Conservation (phyloP, 2,329 filamentous ascomycete genomes). For the Xylariaceae sp. region DNA sequence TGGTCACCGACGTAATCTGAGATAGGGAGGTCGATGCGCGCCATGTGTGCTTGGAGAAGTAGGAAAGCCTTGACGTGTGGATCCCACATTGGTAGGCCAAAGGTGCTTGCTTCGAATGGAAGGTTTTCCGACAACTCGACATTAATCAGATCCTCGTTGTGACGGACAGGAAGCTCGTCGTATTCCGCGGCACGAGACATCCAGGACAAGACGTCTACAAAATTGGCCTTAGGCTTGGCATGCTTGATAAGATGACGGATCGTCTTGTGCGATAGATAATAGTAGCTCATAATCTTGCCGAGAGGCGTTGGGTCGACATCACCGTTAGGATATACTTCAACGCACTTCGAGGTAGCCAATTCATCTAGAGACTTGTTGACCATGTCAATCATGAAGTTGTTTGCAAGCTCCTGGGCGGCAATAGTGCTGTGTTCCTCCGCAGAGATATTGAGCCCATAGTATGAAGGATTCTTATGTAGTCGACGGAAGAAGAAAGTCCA, state of each 20-base stretch:
- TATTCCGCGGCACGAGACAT: constrained; percentile 94
- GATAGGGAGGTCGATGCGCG: constrained; percentile 88
- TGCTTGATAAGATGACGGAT: constrained; percentile 81
- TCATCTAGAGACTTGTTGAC: constrained; percentile 85
- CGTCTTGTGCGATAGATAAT: constrained; percentile 95
- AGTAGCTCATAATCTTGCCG: constrained; percentile 99
- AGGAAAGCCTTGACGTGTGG: constrained; percentile 96
- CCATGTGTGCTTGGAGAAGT: constrained; percentile 92
- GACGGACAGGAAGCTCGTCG: constrained; percentile 93
- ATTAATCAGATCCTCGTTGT: constrained; percentile 98
- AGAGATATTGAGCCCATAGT: constrained; percentile 93
- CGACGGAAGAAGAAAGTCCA: constrained; percentile 99
- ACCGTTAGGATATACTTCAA: constrained; percentile 80
- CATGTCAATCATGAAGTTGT: constrained; percentile 92
- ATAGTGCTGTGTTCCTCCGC: constrained; percentile 90
- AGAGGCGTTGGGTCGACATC: constrained; percentile 88
- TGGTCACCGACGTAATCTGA: constrained; percentile 97
- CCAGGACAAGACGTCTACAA: constrained; percentile 85
- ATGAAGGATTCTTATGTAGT: constrained; percentile 96
- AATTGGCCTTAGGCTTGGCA: constrained; percentile 73
- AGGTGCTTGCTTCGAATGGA: constrained; percentile 60
- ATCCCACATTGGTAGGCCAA: constrained; percentile 93
- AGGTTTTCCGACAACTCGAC: constrained; percentile 83
- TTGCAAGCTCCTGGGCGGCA: constrained; percentile 81
- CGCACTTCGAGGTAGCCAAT: constrained; percentile 81